Base-by-base conservation (phyloP, 2,329 filamentous ascomycete genomes). In the Arthrinium phaeospermum region DNA sequence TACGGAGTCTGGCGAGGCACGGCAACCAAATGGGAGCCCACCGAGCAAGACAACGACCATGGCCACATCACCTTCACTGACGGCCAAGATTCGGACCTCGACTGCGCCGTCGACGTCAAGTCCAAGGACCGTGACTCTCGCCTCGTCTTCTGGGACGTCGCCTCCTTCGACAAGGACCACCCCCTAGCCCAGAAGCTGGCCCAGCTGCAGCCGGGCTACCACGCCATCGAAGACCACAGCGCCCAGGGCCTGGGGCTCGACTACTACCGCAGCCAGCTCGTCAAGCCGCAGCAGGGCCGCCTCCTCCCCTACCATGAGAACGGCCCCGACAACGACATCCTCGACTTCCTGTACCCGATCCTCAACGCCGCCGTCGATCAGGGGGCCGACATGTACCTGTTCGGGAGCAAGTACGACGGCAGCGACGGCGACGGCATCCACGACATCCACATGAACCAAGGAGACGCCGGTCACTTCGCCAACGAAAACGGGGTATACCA, bases 391-490 rank as follows among this genome's bases (percentile, higher is more conserved):
- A 68, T 68, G 45, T 68, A 68, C 67, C 41, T 68, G n/a, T 68
- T 68, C 14, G 45, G 45, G 24, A 68, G 45, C 41, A 68, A 68
- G 67, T 68, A 47, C 27, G 24, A 68, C 24, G 41, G 67, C n/a
- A n/a, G 34, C 19, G 13, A 68, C 14, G 41, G 41, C 10, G 41
- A 68, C 12, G 67, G 67, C 67, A 68, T 47, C 44, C 41, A 68
- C n/a, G 67, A 68, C 12, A 68, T 68, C 41, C 67, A 68, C 44
- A 68, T 47, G 67, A 68, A 68, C 22, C 67, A 68, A 34, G 67
- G 67, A 19, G 67, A 46, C 19, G 27, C n/a, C 45, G 41, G 67
- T 41, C 41, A 19, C 41, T 68, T 68, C 44, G 27, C 41, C 41
- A 68, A 30, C 27, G 67, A 68, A 41, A 68, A 68, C 41, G 67